Conservation (phyloP, 2,329 filamentous ascomycete species). For the Colletotrichum karsti region DNA sequence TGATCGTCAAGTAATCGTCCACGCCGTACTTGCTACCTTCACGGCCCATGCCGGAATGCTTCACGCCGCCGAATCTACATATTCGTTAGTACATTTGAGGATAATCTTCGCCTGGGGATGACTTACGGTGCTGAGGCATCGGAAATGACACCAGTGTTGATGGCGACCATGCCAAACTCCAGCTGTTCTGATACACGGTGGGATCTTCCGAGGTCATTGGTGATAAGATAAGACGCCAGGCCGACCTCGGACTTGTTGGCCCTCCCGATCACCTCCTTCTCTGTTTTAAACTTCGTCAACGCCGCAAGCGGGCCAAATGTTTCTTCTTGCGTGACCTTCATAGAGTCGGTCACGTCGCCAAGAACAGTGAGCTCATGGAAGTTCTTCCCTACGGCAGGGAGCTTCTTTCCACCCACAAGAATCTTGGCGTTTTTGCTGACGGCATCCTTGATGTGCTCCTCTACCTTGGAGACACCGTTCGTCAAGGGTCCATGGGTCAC, state of each 20-base stretch:
- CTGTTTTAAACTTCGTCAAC: slow-evolving; percentile 74
- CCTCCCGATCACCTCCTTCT: slow-evolving; percentile 74
- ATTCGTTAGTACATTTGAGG: neutral
- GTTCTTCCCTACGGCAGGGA: slow-evolving; percentile 71
- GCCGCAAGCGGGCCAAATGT: slow-evolving; percentile 80
- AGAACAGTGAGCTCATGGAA: slow-evolving; percentile 80
- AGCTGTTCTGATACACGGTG: slow-evolving; percentile 56
- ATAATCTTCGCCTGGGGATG: neutral
- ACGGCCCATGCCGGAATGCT: slow-evolving; percentile 27
- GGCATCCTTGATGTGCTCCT: slow-evolving; percentile 71
- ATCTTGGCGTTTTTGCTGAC: slow-evolving; percentile 68
- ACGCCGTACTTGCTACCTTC: slow-evolving; percentile 31
- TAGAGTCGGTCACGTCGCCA: slow-evolving; percentile 72
- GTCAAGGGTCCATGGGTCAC: slow-evolving; percentile 72
- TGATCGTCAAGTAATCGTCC: slow-evolving; percentile 65
- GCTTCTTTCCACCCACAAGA: slow-evolving; percentile 67
- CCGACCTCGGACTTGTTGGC: slow-evolving; percentile 77
- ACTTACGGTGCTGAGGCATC: slow-evolving; percentile 38
- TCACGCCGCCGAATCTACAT: slow-evolving; percentile 29
- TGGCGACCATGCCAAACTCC: slow-evolving; percentile 73
- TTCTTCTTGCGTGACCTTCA: slow-evolving; percentile 74
- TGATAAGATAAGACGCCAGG: slow-evolving; percentile 79
- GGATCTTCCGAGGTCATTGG: slow-evolving; percentile 47
- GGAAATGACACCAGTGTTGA: slow-evolving; percentile 61
- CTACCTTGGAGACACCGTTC: slow-evolving; percentile 70